Base-by-base conservation (phyloP, 2,329 filamentous ascomycete genomes). In the Monilinia laxa region DNA sequence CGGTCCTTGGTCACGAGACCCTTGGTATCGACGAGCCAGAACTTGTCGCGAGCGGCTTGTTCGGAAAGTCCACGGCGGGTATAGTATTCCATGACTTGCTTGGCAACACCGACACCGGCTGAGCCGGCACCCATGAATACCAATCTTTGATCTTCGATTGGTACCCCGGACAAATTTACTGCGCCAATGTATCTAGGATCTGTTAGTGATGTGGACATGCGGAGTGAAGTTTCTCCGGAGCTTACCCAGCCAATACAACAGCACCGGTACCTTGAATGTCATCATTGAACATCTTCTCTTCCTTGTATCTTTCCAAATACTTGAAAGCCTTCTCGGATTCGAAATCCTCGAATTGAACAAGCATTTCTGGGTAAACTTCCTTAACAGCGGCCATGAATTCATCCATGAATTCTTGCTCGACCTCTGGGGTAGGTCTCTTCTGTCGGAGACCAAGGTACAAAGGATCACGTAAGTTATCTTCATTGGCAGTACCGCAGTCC, bases 271-370 rank as follows among this genome's bases (percentile, higher is more conserved):
- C 94, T 82, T 98, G 94, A 76, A 99, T 95, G 77, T 99, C 94
- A 76, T 98, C 95, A 79, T 98, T 98, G 87, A 99, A 99, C 84
- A 92, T 96, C 79, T 91, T 93, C 83, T 97, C 94, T 77, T 93
- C 84, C 73, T 92, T 90, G 81, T 98, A 98, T 68, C 92, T 87
- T 77, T 95, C 90, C 52, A 98, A 86, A 75, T 96, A 94, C 70
- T 91, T 90, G 85, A 98, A 99, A 57, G 95, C 94, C 80, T 88
- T 88, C 73, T 87, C 84, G 75, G 94, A 96, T 83, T 98, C 96
- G 80, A 97, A 98, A 77, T 98, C 95, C 79, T 98, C 94, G 74
- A 97, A 98, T 78, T 98, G 95, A 70, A 98, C 91, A 56, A 89
- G 79, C 86, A 77, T 89, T 18, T 84, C 80, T 38, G 85, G 86